These are phyloP conservation scores for Rhizomucor miehei DNA, from an alignment of 371 early-diverging fungal genomes.

Conservation along the genomic window DNA sequence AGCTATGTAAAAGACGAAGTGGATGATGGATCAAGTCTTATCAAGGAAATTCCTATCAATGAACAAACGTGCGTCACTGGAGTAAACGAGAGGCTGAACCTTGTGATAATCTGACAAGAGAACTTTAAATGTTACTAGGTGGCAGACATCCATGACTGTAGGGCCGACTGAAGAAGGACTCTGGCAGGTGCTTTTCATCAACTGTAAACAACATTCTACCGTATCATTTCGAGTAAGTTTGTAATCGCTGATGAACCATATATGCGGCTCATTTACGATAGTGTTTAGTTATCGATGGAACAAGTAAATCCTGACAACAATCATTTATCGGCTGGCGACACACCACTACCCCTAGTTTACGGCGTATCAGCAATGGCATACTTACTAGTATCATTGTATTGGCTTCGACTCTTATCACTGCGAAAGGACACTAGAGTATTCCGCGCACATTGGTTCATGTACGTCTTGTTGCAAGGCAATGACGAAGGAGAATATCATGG, in stretches of 20 bases:
- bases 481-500: too few relatives aligned
- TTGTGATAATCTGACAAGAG: neutral
- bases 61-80: slow-evolving; percentile 3
- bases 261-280: neutral
- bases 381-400: slow-evolving; percentile 26
- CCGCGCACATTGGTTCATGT: slow-evolving; percentile 57
- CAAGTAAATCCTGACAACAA: slow-evolving; percentile 50
- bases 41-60: slow-evolving; percentile 14
- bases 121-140: slow-evolving; percentile 13
- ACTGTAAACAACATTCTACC: slow-evolving; percentile 35
- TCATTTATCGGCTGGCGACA: slow-evolving; percentile 55
- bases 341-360: slow-evolving; percentile 51
- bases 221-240: slow-evolving; percentile 37
- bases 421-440: slow-evolving; percentile 44
- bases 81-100: neutral
- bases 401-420: slow-evolving; percentile 30
- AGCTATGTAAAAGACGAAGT: slow-evolving; percentile 29
- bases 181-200: slow-evolving; percentile 49
- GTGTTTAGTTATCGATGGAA: slow-evolving; percentile 35
- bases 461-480: slow-evolving; percentile 9
- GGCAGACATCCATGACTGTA: slow-evolving; percentile 24
- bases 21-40: slow-evolving; percentile 23
- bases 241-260: neutral
- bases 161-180: slow-evolving; percentile 36
- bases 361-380: slow-evolving; percentile 33